phyloP scores from a whole-genome alignment of 1,284 basidiomycete genomes.

The Naganishia sp. region DNA sequence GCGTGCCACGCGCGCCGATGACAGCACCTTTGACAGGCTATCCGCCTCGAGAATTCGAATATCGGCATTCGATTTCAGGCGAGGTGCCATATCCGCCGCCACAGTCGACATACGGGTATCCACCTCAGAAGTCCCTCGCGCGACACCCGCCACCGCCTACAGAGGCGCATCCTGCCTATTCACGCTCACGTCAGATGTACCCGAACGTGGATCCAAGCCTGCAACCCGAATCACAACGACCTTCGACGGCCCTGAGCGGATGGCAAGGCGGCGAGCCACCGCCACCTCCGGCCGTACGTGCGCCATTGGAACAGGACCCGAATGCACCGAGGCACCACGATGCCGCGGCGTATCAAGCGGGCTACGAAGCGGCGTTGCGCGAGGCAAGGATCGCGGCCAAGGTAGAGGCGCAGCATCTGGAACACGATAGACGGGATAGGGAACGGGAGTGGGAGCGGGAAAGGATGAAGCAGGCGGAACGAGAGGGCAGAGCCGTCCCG shows the following conservation, averaged over 20 bases:
- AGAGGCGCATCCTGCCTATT: background rate
- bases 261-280: constrained; percentile 19
- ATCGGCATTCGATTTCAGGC: constrained; percentile 9
- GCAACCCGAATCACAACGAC: constrained; percentile 7
- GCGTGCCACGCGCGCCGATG: constrained; percentile 2
- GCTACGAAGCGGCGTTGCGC: constrained; percentile 20
- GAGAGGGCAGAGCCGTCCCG: constrained; percentile 3
- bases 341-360: constrained; percentile 17
- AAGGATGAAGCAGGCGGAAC: constrained; percentile 6
- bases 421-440: constrained; percentile 17
- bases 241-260: constrained; percentile 19
- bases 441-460: constrained; percentile 21
- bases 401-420: constrained; percentile 10
- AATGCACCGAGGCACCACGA: background rate
- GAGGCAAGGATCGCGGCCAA: constrained; percentile 15
- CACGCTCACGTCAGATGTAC: background rate
- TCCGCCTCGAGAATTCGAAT: background rate
- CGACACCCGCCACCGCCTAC: background rate
- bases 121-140: constrained; percentile 2
- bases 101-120: background rate
- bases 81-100: background rate
- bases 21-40: constrained; percentile 6
- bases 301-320: background rate
- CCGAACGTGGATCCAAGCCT: constrained; percentile 14
- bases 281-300: background rate